These are phyloP conservation scores for Penicillium herquei DNA, from an alignment of 495 filamentous ascomycete genomes.

Conservation along the genomic window DNA sequence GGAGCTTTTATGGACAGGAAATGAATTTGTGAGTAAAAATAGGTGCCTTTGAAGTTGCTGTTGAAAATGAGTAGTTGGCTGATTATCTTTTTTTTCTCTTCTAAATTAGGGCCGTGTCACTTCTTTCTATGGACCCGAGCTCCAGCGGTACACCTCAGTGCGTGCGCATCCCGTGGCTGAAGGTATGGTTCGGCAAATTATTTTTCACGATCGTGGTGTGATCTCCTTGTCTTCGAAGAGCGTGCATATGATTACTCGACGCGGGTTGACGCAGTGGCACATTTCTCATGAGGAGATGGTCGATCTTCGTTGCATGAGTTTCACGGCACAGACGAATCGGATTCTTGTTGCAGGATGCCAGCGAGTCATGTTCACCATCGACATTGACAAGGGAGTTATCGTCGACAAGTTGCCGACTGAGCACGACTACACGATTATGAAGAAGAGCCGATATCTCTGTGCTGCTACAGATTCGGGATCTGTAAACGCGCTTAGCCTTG, in stretches of 20 bases:
- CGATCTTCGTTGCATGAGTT: conserved; percentile 89
- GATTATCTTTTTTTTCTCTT: background rate
- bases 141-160: conserved; percentile 78
- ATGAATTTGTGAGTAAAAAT: conserved; percentile 67
- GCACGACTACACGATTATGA: conserved; percentile 85
- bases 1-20: conserved; percentile 90
- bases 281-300: conserved; percentile 73
- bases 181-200: conserved; percentile 71
- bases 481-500: conserved; percentile 80
- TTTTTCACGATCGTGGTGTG: conserved; percentile 84
- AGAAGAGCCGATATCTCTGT: conserved; percentile 83
- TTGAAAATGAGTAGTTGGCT: background rate
- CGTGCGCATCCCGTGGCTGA: conserved; percentile 64
- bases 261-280: conserved; percentile 84
- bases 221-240: conserved; percentile 74
- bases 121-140: conserved; percentile 79
- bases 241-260: conserved; percentile 79
- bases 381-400: conserved; percentile 81
- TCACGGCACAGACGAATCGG: conserved; percentile 80
- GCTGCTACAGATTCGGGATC: conserved; percentile 82
- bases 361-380: conserved; percentile 82
- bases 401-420: conserved; percentile 70
- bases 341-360: conserved; percentile 87
- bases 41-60: background rate
- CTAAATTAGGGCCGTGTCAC: conserved; percentile 68